A percentile compares a stretch with the other conserved stretches of the same genome.
These are phyloP conservation scores for Vanrija humicola DNA, from an alignment of 1,284 basidiomycete species.

Conservation along the genomic window DNA sequence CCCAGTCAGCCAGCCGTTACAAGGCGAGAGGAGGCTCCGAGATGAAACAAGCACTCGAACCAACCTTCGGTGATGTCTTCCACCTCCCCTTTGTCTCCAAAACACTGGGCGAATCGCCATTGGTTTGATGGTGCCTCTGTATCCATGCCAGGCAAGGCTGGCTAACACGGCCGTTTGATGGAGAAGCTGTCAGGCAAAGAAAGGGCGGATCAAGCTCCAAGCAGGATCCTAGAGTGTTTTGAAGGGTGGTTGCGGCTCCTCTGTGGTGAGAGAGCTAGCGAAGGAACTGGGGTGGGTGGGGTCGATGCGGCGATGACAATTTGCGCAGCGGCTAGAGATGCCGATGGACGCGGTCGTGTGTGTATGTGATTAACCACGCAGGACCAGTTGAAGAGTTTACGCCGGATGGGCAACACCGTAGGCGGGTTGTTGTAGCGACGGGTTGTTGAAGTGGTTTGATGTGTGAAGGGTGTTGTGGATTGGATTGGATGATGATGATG, in stretches of 20 bases:
- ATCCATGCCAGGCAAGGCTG: constrained; percentile 54
- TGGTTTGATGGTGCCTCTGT: constrained; percentile 65
- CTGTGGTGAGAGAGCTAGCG: not conserved
- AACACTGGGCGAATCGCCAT: constrained; percentile 99
- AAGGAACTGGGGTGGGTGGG: not conserved
- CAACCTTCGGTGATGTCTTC: constrained; percentile 99
- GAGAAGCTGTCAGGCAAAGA: constrained; percentile 19
- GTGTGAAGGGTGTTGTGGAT: not conserved
- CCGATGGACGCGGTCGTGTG: not conserved
- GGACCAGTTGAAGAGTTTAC: no score
- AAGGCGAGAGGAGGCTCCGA: constrained; percentile 15
- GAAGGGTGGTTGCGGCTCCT: not conserved
- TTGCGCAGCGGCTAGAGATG: not conserved
- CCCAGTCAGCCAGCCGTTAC: constrained; percentile 1
- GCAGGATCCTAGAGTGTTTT: constrained; percentile 15
- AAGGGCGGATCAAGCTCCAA: not conserved
- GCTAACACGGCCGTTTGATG: constrained; percentile 22
- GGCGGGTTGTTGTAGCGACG: not conserved
- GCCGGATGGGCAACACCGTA: no score
- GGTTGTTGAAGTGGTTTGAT: not conserved
- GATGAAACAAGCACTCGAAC: not conserved
- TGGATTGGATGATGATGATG: not conserved
- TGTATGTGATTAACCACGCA: no score
- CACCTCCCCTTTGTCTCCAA: constrained; percentile 98
- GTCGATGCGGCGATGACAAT: not conserved